Evolutionary conservation across 768 basidiomycete genomes (phyloP).

Genomic region (Chalciporus sphaerocephalus): DNA sequence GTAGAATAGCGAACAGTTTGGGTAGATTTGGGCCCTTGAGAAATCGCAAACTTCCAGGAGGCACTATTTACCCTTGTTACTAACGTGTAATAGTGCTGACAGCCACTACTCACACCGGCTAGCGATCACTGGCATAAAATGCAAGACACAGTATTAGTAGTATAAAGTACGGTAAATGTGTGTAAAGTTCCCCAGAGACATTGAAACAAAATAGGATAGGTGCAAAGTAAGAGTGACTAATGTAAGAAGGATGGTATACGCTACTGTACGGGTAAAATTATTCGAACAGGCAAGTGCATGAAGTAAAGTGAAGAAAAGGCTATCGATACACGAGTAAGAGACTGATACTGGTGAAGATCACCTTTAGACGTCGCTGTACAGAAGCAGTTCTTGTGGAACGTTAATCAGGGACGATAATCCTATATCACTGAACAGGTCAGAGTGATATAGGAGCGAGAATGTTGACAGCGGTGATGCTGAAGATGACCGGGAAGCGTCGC

Average conservation of each 20-base stretch:
- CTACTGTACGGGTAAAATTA: neutral
- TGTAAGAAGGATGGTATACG: neutral
- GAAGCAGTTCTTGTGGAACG: conserved; percentile 10
- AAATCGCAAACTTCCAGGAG: conserved; percentile 8
- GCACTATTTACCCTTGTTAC: conserved; percentile 28
- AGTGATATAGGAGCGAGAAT: conserved; percentile 15
- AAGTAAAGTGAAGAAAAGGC: neutral
- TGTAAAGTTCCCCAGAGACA: neutral
- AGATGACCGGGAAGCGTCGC: conserved; percentile 15
- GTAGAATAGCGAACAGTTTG: conserved; percentile 18
- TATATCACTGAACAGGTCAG: conserved; percentile 8
- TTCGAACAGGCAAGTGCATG: neutral
- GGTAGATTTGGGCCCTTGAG: conserved; percentile 9
- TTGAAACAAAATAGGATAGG: neutral
- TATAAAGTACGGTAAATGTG: neutral
- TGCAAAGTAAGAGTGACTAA: neutral
- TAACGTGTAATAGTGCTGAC: conserved; percentile 14
- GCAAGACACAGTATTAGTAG: neutral
- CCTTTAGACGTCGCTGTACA: conserved; percentile 10
- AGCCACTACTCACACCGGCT: too few species aligned
- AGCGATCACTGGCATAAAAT: too few species aligned
- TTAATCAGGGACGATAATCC: conserved; percentile 5
- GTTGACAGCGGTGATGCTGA: conserved; percentile 25
- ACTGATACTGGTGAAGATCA: conserved; percentile 13
- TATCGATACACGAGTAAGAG: conserved; percentile 1